Evolutionary conservation across 1,284 basidiomycete species (phyloP).

Genomic region (Peniophora sp.): DNA sequence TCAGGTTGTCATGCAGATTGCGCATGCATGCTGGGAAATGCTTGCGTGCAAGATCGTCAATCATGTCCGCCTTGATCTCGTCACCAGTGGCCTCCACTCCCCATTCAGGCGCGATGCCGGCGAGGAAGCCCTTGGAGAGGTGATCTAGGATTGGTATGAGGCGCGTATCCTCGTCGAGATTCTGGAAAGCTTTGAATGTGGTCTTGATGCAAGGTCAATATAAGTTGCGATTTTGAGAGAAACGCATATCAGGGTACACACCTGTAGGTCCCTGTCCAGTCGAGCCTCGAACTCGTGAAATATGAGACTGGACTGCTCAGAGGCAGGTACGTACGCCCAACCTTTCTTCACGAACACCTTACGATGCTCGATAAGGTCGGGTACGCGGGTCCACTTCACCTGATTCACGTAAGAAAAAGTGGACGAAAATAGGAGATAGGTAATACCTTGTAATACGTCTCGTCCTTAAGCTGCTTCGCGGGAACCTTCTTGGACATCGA

Average conservation of each 20-base stretch:
- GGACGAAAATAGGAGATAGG: not conserved
- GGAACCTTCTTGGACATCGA: constrained; percentile 21
- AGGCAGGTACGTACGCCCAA: constrained; percentile 84
- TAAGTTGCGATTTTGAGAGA: not conserved
- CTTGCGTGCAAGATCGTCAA: constrained; percentile 80
- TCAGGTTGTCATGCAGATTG: constrained; percentile 76
- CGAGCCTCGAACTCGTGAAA: constrained; percentile 80
- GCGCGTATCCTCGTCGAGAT: constrained; percentile 94
- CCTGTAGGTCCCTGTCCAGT: constrained; percentile 78
- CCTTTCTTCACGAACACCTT: constrained; percentile 77
- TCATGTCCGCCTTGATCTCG: constrained; percentile 87
- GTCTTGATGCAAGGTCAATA: constrained; percentile 36
- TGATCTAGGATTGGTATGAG: constrained; percentile 89
- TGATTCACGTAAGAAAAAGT: constrained; percentile 13
- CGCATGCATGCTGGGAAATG: constrained; percentile 98
- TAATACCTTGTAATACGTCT: constrained; percentile 66
- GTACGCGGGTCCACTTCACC: constrained; percentile 86
- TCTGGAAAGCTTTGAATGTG: constrained; percentile 84
- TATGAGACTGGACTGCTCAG: constrained; percentile 82
- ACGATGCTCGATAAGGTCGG: constrained; percentile 86
- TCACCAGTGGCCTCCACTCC: constrained; percentile 45
- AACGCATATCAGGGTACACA: constrained; percentile 23
- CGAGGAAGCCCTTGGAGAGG: constrained; percentile 90
- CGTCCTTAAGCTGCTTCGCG: constrained; percentile 14
- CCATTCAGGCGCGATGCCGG: constrained; percentile 79